Evolutionary conservation across 768 basidiomycete species (phyloP).

Genomic region (Mycena alexandri): DNA sequence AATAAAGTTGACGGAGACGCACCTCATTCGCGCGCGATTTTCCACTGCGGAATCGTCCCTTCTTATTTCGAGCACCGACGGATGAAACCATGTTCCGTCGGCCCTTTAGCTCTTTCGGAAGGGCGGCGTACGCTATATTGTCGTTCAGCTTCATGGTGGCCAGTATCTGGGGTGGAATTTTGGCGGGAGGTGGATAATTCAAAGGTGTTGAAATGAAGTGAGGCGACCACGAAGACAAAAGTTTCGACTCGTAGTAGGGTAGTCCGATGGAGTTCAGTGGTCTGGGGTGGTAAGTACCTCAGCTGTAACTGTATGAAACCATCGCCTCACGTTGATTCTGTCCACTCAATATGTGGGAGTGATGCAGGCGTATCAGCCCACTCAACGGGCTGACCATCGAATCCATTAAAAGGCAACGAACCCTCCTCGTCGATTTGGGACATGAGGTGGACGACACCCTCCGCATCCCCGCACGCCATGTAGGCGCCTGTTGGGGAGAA

Average conservation of each 20-base stretch:
- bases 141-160: constrained; percentile 88
- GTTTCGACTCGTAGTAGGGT: constrained; percentile 80
- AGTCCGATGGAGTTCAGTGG: constrained; percentile 92
- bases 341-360: constrained; percentile 83
- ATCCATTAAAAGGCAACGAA: constrained; percentile 86
- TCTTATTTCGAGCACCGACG: constrained; percentile 63
- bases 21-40: constrained; percentile 66
- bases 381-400: constrained; percentile 86
- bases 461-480: constrained; percentile 91
- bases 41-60: constrained; percentile 89
- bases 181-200: constrained; percentile 75
- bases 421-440: constrained; percentile 76
- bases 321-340: constrained; percentile 76
- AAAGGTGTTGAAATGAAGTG: constrained; percentile 54
- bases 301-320: not conserved
- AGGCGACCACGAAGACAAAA: constrained; percentile 81
- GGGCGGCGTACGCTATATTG: constrained; percentile 88
- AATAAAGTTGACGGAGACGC: constrained; percentile 35
- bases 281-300: constrained; percentile 51
- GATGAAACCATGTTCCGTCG: constrained; percentile 79
- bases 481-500: constrained; percentile 91
- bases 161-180: constrained; percentile 85
- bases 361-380: constrained; percentile 84
- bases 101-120: constrained; percentile 89
- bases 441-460: constrained; percentile 86